Evolutionary conservation across 352 stramenopile genomes (phyloP), one percentile per base, ranked within the genome.

Genomic region (Detonula confervacea): DNA sequence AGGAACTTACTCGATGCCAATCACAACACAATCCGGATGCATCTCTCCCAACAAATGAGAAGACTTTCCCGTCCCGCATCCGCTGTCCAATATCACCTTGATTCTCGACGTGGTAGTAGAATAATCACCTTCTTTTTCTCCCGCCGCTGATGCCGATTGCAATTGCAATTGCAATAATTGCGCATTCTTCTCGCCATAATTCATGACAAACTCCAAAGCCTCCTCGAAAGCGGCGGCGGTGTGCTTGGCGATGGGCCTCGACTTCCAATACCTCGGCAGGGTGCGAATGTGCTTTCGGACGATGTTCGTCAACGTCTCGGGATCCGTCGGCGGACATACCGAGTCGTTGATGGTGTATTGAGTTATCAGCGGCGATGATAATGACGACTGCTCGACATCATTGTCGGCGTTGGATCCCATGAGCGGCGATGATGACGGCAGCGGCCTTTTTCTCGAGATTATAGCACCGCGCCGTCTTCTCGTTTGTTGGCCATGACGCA

Each of bases 1-100:
- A n/a, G n/a, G n/a, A n/a, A n/a, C 70, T 79, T 35, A 79, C 70
- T 92, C 87, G n/a, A 92, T 71, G 39, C 87, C 88, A 73, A 91
- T 72, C n/a, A 94, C 67, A 7, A 87, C 47, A 61, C 64, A 79
- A 69, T 89, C 61, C 1, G 73, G 77, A 79, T 87, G 85, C 5
- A 72, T 72, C 57, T 81, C 35, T 18, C 77, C 80, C 20, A 92
- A 42, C 22, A 83, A 49, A 8, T 75, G 30, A 11, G 82, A 83
- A 4, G 75, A 89, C 37, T 65, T 72, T 16, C 84, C 88, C 4
- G 88, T 94, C 30, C 88, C 88, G 79, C 88, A 94, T 47, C 88
- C 88, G 80, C 82, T 91, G 46, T 90, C 83, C 5, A 91, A 67
- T 52, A 90, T 71, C 0, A 88, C 71, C 18, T 77, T 73, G 18